Percentiles rank a stretch among this genome's conserved stretches.
These are phyloP conservation scores for Hemisphaericaspora xylanilytica DNA, from an alignment of 1,139 yeast species.

Conservation along the genomic window DNA sequence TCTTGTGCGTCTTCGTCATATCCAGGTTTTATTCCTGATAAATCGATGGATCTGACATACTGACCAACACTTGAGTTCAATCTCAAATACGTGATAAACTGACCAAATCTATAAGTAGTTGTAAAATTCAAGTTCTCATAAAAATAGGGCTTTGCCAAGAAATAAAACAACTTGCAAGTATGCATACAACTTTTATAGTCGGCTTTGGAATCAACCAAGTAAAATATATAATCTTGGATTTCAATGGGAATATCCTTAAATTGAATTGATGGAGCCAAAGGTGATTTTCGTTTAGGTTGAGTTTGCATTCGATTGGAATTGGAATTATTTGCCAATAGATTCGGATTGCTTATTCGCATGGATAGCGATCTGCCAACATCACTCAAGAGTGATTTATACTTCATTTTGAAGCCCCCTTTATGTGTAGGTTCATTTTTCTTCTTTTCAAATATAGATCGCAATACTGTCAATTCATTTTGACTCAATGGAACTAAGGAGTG, in stretches of 20 bases:
- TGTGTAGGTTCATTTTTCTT: constrained; percentile 7
- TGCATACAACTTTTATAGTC: constrained; percentile 42
- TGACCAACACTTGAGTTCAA: constrained; percentile 54
- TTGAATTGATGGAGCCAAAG: constrained; percentile 13
- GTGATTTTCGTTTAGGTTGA: not conserved
- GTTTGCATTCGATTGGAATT: not conserved
- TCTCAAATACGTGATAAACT: constrained; percentile 64
- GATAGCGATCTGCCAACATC: constrained; percentile 36
- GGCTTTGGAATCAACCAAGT: constrained; percentile 24
- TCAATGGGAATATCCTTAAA: constrained; percentile 34
- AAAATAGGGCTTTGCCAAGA: constrained; percentile 50
- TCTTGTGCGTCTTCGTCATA: constrained; percentile 41
- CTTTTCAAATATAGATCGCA: constrained; percentile 13
- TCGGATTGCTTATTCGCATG: constrained; percentile 20
- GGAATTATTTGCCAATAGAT: constrained; percentile 9
- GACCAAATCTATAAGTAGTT: constrained; percentile 75
- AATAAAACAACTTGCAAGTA: constrained; percentile 50
- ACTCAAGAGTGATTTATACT: constrained; percentile 40
- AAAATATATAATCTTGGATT: constrained; percentile 33
- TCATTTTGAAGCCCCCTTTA: constrained; percentile 32
- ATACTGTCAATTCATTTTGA: constrained; percentile 28
- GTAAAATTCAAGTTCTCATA: constrained; percentile 56
- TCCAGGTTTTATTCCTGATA: constrained; percentile 51
- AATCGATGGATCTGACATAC: constrained; percentile 54
- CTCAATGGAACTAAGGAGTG: constrained; percentile 40